These are phyloP conservation scores for Apiotrichum akiyoshidainum DNA, from an alignment of 1,284 basidiomycete genomes.

Conservation along the genomic window DNA sequence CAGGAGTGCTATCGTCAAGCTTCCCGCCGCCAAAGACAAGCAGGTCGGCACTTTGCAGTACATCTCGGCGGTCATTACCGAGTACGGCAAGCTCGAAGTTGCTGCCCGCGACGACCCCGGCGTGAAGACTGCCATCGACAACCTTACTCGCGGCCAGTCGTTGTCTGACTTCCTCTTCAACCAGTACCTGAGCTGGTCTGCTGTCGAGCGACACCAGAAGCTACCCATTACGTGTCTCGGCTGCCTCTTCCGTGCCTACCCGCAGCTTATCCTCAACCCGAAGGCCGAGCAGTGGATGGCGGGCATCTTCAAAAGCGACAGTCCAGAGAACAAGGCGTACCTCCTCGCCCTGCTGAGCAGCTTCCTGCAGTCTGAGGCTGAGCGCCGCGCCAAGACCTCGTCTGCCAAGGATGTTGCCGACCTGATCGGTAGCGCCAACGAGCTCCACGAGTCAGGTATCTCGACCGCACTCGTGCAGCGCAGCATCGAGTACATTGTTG, in stretches of 20 bases:
- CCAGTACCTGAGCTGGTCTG: conserved; percentile 58
- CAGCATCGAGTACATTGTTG: conserved; percentile 76
- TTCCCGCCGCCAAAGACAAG: not conserved
- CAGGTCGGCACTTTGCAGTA: conserved; percentile 61
- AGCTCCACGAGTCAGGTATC: conserved; percentile 91
- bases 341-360: conserved; percentile 86
- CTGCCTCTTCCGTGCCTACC: conserved; percentile 90
- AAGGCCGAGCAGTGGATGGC: conserved; percentile 83
- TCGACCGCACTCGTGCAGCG: conserved; percentile 90
- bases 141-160: conserved; percentile 34
- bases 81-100: conserved; percentile 82
- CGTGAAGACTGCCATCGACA: conserved; percentile 37
- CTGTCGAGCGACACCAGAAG: conserved; percentile 25
- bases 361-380: conserved; percentile 75
- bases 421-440: conserved; percentile 87
- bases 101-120: conserved; percentile 63
- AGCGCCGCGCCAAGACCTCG: conserved; percentile 54
- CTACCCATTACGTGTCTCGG: conserved; percentile 67
- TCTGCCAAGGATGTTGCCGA: conserved; percentile 72
- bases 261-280: conserved; percentile 77
- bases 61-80: conserved; percentile 77
- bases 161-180: conserved; percentile 78
- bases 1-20: conserved; percentile 65
- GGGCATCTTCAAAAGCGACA: conserved; percentile 67
- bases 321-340: conserved; percentile 68